Evolutionary conservation across 192 early-diverging fungal genomes (phyloP), one percentile per base, ranked within the genome.

Genomic region (Coemansia sp.): DNA sequence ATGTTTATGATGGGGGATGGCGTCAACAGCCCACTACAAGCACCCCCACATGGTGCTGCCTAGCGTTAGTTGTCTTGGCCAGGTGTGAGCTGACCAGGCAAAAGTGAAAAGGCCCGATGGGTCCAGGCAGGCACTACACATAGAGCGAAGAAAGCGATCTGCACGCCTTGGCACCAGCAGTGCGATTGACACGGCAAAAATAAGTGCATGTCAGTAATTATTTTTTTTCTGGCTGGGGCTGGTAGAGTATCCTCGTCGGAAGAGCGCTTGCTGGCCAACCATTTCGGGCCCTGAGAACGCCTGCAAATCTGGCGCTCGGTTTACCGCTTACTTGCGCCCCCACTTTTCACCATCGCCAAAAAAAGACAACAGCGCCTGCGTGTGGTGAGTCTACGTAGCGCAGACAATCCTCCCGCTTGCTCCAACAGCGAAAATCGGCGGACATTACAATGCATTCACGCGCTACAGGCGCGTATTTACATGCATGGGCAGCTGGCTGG

Each of bases 241-340:
- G 48, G 53, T 56, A 34, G 53, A 56, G 53, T 56, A 56, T 56
- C 53, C 53, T 56, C 53, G 33, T 56, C 31, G 23, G 53, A 16
- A 34, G 24, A 35, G 10, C n/a, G 33, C 16, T n/a, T 56, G 16
- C 31, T 56, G 53, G 33, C 53, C 53, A 56, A 56, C 33, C 53
- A 56, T 56, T 34, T 16, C 28, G 26, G 33, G 7, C 53, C 53
- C 53, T 56, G 53, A n/a, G 53, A 56, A 51, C 24, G 3, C 10
- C 11, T 9, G 45, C 2, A 24, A 56, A 56, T 56, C 26, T 28
- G 53, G 53, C 53, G 26, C 53, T 56, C 33, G 53, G 53, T 34
- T 18, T 28, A 33, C 33, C 53, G 53, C 53, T 31, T 34, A 31
- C 18, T 31, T 34, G 53, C 53, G 18, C 53, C 16, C 53, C 33